Evolutionary conservation across 2,329 filamentous ascomycete species (phyloP), one percentile per base, ranked within the genome.

Genomic region (Colletotrichum sp.): DNA sequence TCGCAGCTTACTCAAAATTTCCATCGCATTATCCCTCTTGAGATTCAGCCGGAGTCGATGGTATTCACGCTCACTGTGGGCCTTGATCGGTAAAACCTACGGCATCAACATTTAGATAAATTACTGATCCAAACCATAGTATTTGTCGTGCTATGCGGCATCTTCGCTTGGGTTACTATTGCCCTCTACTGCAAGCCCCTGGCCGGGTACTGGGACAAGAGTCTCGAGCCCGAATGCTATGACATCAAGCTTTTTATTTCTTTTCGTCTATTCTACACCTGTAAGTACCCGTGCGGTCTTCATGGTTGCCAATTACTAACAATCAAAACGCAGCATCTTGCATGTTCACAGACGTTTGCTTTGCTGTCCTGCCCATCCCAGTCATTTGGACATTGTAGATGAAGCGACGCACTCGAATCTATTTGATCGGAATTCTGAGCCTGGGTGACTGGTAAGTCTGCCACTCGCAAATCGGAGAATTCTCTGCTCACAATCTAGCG

Each of bases 271-370:
- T 30, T 71, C 13, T 39, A 71, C 24, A 39, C 28, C 12, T 34
- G 63, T 24, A 18, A 39, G 32, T 24, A 6, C 4, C 15, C 36
- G 36, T 39, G 4, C 36, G 36, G 16, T 39, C 15, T 39, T 39
- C 15, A 39, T 18, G 7, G 0, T 39, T 18, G 36, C 36, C 7
- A 0, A n/a, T n/a, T 32, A 39, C 63, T 44, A 21, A 66, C 26
- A 32, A n/a, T 49, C 30, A 15, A 24, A 26, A 66, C 71, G 78
- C 73, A 81, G 83, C 78, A 9, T 82, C 85, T 79, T 86, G 86
- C 73, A 86, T 87, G 44, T 80, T 83, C 10, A 87, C 86, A 24
- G 86, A 88, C 67, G 80, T 87, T 13, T 79, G 83, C 18, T 86
- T 87, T 57, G 86, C 85, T 1, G 82, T 84, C 5, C 79, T 87